phyloP scores from a whole-genome alignment of 73 alveolate genomes.

The Urostyla sp. region DNA sequence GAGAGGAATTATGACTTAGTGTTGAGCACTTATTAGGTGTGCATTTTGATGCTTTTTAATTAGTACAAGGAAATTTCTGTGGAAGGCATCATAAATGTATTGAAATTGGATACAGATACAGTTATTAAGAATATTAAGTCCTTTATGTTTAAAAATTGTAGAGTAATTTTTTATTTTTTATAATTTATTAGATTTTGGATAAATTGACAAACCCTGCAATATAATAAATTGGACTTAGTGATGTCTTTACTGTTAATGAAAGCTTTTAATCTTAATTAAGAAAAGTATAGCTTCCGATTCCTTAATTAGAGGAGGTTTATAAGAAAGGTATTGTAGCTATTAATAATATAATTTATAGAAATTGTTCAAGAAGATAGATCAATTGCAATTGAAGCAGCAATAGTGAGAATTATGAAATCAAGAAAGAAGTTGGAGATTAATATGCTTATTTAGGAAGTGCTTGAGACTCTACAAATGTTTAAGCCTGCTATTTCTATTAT shows the following conservation, averaged over 20 bases:
- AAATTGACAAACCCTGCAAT: neutral
- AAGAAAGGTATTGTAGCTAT: constrained; percentile 46
- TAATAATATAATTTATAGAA: constrained; percentile 26
- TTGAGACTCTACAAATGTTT: constrained; percentile 72
- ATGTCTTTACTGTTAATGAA: constrained; percentile 64
- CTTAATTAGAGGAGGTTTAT: constrained; percentile 77
- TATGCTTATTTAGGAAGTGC: constrained; percentile 67
- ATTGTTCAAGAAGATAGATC: constrained; percentile 89
- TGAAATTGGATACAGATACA: constrained; percentile 66
- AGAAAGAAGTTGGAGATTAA: constrained; percentile 75
- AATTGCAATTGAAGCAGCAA: constrained; percentile 94
- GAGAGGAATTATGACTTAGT: constrained; percentile 61
- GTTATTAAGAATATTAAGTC: constrained; percentile 41
- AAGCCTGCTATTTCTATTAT: constrained; percentile 72
- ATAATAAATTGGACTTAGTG: constrained; percentile 16
- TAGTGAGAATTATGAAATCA: constrained; percentile 90
- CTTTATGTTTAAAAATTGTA: constrained; percentile 6
- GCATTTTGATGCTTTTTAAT: constrained; percentile 74
- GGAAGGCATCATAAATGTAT: constrained; percentile 23
- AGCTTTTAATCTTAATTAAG: constrained; percentile 62
- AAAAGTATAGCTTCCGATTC: constrained; percentile 69
- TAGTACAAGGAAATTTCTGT: constrained; percentile 18
- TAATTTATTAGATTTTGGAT: constrained; percentile 15
- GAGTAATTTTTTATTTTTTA: too few relatives aligned
- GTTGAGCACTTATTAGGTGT: constrained; percentile 75